Conservation (phyloP, 1,139 yeast genomes). For the Yamadazyma oceani region DNA sequence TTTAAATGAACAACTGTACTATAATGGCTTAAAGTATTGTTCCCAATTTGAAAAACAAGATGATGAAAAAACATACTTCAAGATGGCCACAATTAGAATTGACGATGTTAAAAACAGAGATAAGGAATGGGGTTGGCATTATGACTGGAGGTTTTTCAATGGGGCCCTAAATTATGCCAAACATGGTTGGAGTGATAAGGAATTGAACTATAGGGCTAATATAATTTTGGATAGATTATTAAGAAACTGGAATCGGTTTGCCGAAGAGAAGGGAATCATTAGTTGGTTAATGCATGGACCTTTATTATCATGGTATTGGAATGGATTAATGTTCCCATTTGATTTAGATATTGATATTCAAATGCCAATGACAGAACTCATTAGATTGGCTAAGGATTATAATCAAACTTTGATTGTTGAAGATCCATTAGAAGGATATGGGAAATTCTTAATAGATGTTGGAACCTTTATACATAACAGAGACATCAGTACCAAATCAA, state of each 20-base stretch:
- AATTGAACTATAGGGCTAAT: conserved; percentile 24
- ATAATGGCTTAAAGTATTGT: conserved; percentile 25
- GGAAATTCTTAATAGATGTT: conserved; percentile 34
- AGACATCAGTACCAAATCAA: conserved; percentile 27
- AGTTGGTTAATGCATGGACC: conserved; percentile 33
- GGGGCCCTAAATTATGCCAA: conserved; percentile 32
- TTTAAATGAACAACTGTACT: conserved; percentile 24
- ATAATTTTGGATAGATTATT: conserved; percentile 29
- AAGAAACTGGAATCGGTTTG: conserved; percentile 32
- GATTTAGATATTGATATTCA: conserved; percentile 36
- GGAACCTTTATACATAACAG: conserved; percentile 35
- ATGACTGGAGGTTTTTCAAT: conserved; percentile 42
- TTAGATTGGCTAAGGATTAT: conserved; percentile 24
- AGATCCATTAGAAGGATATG: conserved; percentile 30
- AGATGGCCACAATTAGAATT: conserved; percentile 30
- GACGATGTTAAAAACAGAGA: conserved; percentile 25
- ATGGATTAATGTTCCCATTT: conserved; percentile 42
- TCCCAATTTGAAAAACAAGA: conserved; percentile 16
- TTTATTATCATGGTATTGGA: conserved; percentile 38
- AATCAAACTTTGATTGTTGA: conserved; percentile 34
- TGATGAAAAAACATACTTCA: conserved; percentile 33
- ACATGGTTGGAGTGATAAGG: conserved; percentile 27
- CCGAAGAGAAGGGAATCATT: conserved; percentile 31
- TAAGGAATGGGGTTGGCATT: conserved; percentile 39
- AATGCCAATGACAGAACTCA: conserved; percentile 32